Conservation (phyloP, 2,329 filamentous ascomycete species). For the Graphilbum sp. region DNA sequence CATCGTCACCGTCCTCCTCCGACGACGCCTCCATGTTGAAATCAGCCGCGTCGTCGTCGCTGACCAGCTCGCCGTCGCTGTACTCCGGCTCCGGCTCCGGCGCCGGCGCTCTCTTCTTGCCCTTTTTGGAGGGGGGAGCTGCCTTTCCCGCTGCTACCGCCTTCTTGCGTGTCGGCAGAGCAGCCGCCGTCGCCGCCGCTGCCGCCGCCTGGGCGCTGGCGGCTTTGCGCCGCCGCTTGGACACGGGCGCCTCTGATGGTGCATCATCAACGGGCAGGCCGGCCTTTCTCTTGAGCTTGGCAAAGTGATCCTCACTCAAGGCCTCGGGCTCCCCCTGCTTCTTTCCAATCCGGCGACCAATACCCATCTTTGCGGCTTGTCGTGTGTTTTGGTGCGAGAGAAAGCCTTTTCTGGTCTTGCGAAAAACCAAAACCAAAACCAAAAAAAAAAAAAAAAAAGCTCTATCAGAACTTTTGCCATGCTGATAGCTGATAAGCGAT, state of each 20-base stretch:
- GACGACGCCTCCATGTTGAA: background rate
- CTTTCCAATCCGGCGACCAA: conserved; percentile 70
- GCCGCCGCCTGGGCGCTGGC: conserved; percentile 20
- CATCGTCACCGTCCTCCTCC: conserved; percentile 7
- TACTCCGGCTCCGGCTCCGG: background rate
- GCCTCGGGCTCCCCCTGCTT: conserved; percentile 81
- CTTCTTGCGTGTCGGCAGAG: conserved; percentile 14
- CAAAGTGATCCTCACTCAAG: conserved; percentile 64
- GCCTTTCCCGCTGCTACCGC: conserved; percentile 14
- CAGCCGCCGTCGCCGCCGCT: too few relatives aligned
- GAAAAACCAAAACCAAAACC: too few relatives aligned
- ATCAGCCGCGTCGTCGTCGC: conserved; percentile 7
- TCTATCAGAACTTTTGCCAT: conserved; percentile 5
- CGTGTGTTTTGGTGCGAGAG: too few relatives aligned
- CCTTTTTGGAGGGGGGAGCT: too few relatives aligned
- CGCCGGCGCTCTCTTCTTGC: conserved; percentile 12
- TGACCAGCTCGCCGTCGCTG: conserved; percentile 4
- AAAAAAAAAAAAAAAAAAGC: conserved; percentile 2
- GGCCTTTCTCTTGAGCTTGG: conserved; percentile 73
- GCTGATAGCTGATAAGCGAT: conserved; percentile 10
- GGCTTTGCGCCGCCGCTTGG: conserved; percentile 33
- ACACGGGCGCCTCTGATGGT: conserved; percentile 33
- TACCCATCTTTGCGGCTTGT: conserved; percentile 46
- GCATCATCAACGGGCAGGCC: conserved; percentile 45
- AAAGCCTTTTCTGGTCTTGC: background rate